Conservation (phyloP, 2,329 filamentous ascomycete genomes). For the Apiospora aurea region DNA sequence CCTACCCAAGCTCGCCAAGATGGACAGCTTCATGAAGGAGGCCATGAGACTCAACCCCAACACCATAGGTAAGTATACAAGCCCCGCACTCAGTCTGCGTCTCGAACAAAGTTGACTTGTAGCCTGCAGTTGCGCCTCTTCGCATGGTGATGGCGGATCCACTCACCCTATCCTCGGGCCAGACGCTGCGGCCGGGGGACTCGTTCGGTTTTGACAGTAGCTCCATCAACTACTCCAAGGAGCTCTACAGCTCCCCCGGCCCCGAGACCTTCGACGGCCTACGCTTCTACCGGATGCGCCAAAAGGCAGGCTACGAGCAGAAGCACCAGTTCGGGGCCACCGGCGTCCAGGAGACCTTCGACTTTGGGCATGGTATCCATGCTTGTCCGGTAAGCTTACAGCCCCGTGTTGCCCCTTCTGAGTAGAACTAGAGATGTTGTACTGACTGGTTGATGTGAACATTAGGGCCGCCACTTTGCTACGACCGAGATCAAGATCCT, state of each 20-base stretch:
- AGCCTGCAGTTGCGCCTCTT: neutral
- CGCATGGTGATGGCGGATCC: neutral
- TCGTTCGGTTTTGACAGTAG: constrained; percentile 15
- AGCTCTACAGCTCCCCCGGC: constrained; percentile 1
- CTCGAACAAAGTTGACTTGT: neutral
- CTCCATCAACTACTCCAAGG: neutral
- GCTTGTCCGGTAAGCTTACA: neutral
- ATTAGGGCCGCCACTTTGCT: neutral
- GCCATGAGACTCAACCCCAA: neutral
- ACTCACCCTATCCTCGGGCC: constrained; percentile 6
- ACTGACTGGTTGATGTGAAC: no score
- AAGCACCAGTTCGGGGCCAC: constrained; percentile 13
- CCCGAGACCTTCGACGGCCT: constrained; percentile 11
- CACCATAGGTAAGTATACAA: neutral
- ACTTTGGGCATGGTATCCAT: constrained; percentile 4
- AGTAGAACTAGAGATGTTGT: no score
- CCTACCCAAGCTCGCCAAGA: constrained; percentile 8
- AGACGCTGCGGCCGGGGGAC: neutral
- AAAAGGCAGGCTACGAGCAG: neutral
- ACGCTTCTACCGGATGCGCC: constrained; percentile 11
- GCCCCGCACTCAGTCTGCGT: neutral
- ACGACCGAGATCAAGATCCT: constrained; percentile 5
- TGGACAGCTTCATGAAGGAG: constrained; percentile 21
- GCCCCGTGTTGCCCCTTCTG: neutral
- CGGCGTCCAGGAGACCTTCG: neutral